These are phyloP conservation scores for Platismatia glauca DNA, from an alignment of 495 filamentous ascomycete species.

Conservation along the genomic window DNA sequence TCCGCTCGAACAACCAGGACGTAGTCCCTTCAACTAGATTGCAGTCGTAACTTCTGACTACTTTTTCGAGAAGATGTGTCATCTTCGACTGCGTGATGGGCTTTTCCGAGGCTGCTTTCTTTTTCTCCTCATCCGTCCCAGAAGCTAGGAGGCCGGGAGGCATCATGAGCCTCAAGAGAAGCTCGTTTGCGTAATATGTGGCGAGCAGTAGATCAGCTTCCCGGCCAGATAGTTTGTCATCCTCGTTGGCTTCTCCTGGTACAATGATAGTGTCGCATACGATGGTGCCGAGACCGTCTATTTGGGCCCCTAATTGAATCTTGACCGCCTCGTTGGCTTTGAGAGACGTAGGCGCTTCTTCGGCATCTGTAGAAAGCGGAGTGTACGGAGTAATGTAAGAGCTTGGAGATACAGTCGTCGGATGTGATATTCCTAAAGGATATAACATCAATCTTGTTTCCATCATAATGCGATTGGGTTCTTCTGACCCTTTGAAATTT, in stretches of 20 bases:
- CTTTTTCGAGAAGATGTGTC: constrained; percentile 77
- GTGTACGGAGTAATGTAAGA: constrained; percentile 96
- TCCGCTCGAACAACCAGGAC: constrained; percentile 87
- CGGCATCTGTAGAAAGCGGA: constrained; percentile 71
- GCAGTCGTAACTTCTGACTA: constrained; percentile 83
- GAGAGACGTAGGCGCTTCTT: constrained; percentile 68
- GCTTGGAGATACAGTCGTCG: constrained; percentile 89
- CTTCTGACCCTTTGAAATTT: constrained; percentile 70
- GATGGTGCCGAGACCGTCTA: constrained; percentile 94
- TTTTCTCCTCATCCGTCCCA: constrained; percentile 88
- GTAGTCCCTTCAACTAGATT: constrained; percentile 96
- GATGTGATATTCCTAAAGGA: constrained; percentile 69
- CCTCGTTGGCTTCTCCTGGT: constrained; percentile 44
- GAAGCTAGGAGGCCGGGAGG: constrained; percentile 75
- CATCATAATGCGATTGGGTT: background rate
- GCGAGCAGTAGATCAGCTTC: constrained; percentile 82
- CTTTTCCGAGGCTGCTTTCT: constrained; percentile 76
- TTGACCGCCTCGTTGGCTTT: constrained; percentile 82
- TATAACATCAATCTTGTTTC: constrained; percentile 10
- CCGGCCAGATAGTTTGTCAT: constrained; percentile 56
- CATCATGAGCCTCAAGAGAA: constrained; percentile 81
- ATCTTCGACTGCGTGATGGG: constrained; percentile 75
- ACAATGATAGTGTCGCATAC: constrained; percentile 88
- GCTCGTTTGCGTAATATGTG: constrained; percentile 90
- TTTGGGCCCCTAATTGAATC: constrained; percentile 95